Base-by-base conservation (phyloP, 2,329 filamentous ascomycete species). In the Phoma herbarum region DNA sequence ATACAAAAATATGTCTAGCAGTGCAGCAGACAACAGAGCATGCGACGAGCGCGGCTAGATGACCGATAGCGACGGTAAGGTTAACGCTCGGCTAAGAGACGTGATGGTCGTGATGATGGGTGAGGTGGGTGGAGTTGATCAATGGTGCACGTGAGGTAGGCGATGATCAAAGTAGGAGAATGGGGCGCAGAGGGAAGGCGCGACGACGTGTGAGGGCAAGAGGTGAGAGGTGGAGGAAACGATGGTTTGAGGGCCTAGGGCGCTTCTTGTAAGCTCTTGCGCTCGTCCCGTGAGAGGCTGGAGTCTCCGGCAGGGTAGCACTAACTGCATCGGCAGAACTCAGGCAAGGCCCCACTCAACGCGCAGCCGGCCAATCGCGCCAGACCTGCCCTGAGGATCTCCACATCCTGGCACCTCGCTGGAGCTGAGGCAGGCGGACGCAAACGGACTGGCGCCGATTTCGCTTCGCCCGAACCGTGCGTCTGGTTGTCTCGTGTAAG, bases 171-270 rank as follows among this genome's bases (percentile, higher is more conserved):
- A 46, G 45, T 59, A 57, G 46, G 48, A 64, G 46, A 59, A 23
- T 56, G 49, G 44, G 45, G 59, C 46, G 46, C 49, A 59, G 63
- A 62, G 62, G 64, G 55, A 65, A 60, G 49, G 64, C 47, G 60
- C 52, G 59, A 50, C 47, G 59, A 59, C 18, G 61, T 57, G 60
- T 69, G 68, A 63, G 70, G 64, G 67, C 68, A 67, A 60, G 61
- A 70, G 69, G 74, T 73, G 71, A 65, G 68, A 76, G 69, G 70
- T 64, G 67, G 68, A 70, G 70, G 56, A 76, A 76, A 68, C 70
- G 75, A 66, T 61, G 69, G 75, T 63, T 68, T 59, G 66, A 70
- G 68, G 75, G 62, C 63, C 68, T 64, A 62, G 68, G 52, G 61
- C 66, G 61, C 54, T 41, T 75, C 70, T 76, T 77, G 74, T 77